Percentiles rank a stretch among this genome's conserved stretches.
These are phyloP conservation scores for Schwanniomyces occidentalis DNA, from an alignment of 805 yeast genomes.

Conservation along the genomic window DNA sequence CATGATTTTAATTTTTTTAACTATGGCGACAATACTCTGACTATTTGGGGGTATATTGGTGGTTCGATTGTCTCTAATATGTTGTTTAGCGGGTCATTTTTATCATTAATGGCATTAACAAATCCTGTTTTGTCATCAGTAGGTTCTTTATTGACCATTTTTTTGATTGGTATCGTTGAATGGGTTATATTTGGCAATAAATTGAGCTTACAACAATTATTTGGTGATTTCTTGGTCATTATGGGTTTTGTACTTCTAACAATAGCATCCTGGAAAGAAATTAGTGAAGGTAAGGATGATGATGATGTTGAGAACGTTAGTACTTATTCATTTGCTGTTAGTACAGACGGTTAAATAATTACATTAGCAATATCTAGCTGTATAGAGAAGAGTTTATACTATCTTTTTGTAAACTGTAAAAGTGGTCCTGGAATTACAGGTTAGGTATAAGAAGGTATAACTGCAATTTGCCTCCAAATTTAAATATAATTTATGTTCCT, in stretches of 20 bases:
- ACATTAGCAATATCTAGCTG: background rate
- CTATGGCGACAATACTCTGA: constrained; percentile 36
- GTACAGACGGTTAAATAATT: constrained; percentile 17
- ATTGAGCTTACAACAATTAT: constrained; percentile 54
- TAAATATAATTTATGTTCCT: background rate
- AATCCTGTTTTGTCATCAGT: constrained; percentile 80
- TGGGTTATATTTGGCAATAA: constrained; percentile 63
- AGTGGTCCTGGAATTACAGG: background rate
- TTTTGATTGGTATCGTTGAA: constrained; percentile 76
- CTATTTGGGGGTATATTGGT: constrained; percentile 46
- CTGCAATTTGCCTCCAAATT: background rate
- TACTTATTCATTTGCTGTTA: constrained; percentile 43
- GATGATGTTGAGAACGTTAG: constrained; percentile 37
- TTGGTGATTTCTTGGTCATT: constrained; percentile 71
- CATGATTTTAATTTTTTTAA: constrained; percentile 59
- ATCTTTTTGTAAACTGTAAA: constrained; percentile 2
- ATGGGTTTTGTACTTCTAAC: constrained; percentile 69
- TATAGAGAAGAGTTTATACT: background rate
- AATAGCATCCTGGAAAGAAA: constrained; percentile 65
- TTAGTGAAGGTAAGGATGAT: constrained; percentile 49
- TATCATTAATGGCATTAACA: constrained; percentile 78
- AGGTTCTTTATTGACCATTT: constrained; percentile 69
- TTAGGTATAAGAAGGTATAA: constrained; percentile 1
- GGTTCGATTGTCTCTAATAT: constrained; percentile 64
- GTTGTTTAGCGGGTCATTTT: constrained; percentile 67